Percentiles rank a stretch among this genome's conserved stretches.
Evolutionary conservation across 2,329 filamentous ascomycete species (phyloP).

Genomic region (Fusarium scirpi): DNA sequence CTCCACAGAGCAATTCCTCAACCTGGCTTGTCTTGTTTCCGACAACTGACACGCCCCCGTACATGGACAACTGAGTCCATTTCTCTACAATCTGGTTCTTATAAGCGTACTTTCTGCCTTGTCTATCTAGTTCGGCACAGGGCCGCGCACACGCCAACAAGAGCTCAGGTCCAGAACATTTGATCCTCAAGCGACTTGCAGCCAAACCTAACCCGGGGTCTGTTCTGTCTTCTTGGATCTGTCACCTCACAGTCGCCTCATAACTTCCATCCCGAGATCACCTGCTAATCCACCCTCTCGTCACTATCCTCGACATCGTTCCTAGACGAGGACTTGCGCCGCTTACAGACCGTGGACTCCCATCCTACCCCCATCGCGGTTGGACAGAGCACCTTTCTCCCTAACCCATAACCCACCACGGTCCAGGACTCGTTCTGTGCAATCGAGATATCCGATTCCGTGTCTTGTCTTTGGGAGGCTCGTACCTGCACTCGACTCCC

Average conservation of each 20-base stretch:
- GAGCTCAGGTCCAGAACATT: conserved; percentile 44
- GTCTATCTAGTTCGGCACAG: conserved; percentile 26
- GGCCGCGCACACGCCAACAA: conserved; percentile 32
- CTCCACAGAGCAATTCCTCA: conserved; percentile 22
- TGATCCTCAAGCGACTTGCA: conserved; percentile 39
- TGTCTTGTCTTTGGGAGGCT: conserved; percentile 31
- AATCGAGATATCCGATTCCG: conserved; percentile 47
- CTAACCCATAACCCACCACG: conserved; percentile 26
- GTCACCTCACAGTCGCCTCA: conserved; percentile 46
- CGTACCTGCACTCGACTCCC: conserved; percentile 33
- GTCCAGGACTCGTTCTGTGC: conserved; percentile 28
- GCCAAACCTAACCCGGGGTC: conserved; percentile 30
- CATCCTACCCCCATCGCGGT: conserved; percentile 29
- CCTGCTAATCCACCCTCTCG: conserved; percentile 37
- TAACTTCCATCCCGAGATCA: conserved; percentile 40
- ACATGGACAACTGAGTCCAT: conserved; percentile 12
- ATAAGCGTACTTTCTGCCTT: conserved; percentile 24
- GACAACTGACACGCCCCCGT: conserved; percentile 26
- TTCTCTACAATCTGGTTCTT: conserved; percentile 24
- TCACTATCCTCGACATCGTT: conserved; percentile 31
- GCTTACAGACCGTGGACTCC: conserved; percentile 32
- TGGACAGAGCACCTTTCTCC: conserved; percentile 32
- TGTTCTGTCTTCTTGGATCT: conserved; percentile 27
- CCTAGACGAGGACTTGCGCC: conserved; percentile 36
- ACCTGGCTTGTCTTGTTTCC: conserved; percentile 14